Evolutionary conservation across 1,284 basidiomycete species (phyloP), one percentile per base, ranked within the genome.

Genomic region (Gomphus sp.): DNA sequence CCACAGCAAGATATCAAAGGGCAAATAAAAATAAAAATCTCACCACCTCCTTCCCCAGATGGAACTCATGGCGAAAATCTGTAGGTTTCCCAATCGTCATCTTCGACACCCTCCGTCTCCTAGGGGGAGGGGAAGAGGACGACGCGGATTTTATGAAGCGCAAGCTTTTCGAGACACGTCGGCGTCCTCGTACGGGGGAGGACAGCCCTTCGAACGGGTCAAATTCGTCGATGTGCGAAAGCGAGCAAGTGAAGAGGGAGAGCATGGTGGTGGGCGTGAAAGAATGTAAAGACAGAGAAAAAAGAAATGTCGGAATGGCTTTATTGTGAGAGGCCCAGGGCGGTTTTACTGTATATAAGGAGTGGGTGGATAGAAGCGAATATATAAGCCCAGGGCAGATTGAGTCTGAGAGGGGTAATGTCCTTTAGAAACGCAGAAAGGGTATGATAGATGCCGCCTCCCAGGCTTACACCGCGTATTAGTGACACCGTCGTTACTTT

Each of bases 1-100:
- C 34, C 12, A n/a, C 28, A 39, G 34, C 11, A 49, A n/a, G 18
- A 11, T 37, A 43, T 12, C 25, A 16, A 7, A 12, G 41, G 41
- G 14, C 16, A 5, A 28, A 31, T n/a, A 22, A 22, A 22, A 22
- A 22, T 22, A 22, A 22, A 22, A 4, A n/a, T 58, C 65, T 25
- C 52, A 65, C 64, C 39, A 62, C 51, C 36, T 66, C 66, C 33
- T 50, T 59, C 5, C 66, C 65, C 34, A 67, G 57, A 55, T 67
- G 66, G 16, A 37, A 33, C 54, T 65, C 64, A 52, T 67, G 66
- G 12, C 56, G 60, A 57, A 67, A 67, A 37, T 62, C 62, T 10
- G 60, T 62, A n/a, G 66, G 66, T 11, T 58, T n/a, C 12, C 65
- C 64, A 56, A 67, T 67, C 11, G 55, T 52, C 51, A 61, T 48